Base-by-base conservation (phyloP, 2,329 filamentous ascomycete species). In the Claviceps spartinae region DNA sequence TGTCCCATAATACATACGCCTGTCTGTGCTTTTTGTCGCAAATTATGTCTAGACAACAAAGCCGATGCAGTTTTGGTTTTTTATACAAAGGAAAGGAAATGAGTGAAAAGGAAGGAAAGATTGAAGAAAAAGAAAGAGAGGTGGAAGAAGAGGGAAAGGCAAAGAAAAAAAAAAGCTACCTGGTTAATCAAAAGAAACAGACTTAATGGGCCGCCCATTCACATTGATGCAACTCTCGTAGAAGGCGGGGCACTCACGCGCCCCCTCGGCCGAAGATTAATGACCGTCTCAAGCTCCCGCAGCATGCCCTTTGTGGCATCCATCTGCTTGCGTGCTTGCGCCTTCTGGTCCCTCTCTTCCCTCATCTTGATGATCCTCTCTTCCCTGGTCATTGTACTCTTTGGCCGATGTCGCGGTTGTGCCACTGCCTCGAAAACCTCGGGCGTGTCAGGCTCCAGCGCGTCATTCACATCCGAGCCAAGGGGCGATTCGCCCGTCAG, bases 341-440 rank as follows among this genome's bases (percentile, higher is more conserved):
- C 84, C 63, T 87, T 86, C 56, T 79, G 80, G 51, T 82, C 82
- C 53, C 91, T 79, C 45, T 97, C 91, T 63, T 95, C 90, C 60
- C 86, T 85, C 73, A 96, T 89, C 67, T 86, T 91, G 44, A 77
- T 75, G 60, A 97, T 85, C 44, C 93, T 82, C 69, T 98, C 89
- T 61, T 95, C 90, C 61, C 91, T 75, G 1, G 86, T 88, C 57
- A 96, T 72, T 50, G 78, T 74, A 60, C 81, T 85, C 57, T 83
- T 77, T 54, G 85, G 82, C 22, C 53, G 36, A 41, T 45, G 41
- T 42, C 83, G 76, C 6, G 81, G 73, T 53, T 87, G 73, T 2
- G 90, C 88, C 40, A 97, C 81, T 0, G 90, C 93, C 68, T 98
- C 93, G 56, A 95, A 97, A 1, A 98, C 79, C 62, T 95, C 86